Evolutionary conservation across 805 yeast species (phyloP).

Genomic region (Helenozyma rhizophorensis): DNA sequence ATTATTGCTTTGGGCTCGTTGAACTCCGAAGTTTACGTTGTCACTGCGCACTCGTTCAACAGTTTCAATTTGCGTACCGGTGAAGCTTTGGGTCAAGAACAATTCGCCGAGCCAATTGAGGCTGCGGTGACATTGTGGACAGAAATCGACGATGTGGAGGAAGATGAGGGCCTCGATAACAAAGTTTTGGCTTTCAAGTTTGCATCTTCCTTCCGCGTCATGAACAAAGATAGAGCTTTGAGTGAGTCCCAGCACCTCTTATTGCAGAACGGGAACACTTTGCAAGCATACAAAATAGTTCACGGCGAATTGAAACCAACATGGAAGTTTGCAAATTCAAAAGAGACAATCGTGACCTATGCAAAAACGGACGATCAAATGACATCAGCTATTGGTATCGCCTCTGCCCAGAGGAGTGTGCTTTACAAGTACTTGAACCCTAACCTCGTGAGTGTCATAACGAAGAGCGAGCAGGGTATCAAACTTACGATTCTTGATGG

Average conservation of each 20-base stretch:
- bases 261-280: constrained; percentile 7
- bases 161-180: constrained; percentile 1
- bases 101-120: constrained; percentile 3
- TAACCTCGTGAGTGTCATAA: constrained; percentile 51
- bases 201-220: constrained; percentile 3
- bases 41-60: constrained; percentile 8
- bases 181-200: constrained; percentile 9
- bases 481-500: constrained; percentile 54
- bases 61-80: constrained; percentile 14
- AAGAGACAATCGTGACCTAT: constrained; percentile 17
- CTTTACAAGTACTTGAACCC: constrained; percentile 83
- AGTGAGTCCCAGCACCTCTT: constrained; percentile 13
- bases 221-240: constrained; percentile 1
- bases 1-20: constrained; percentile 3
- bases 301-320: constrained; percentile 15
- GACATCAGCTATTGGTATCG: constrained; percentile 57
- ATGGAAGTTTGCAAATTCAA: constrained; percentile 25
- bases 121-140: not conserved
- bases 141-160: not conserved
- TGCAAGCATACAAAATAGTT: constrained; percentile 21
- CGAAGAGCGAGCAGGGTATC: constrained; percentile 10
- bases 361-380: constrained; percentile 19
- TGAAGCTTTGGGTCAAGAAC: not conserved
- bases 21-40: constrained; percentile 7
- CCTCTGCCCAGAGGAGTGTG: constrained; percentile 66